Conservation (phyloP, 345 rosid genomes). For the Erodium maritimum region DNA sequence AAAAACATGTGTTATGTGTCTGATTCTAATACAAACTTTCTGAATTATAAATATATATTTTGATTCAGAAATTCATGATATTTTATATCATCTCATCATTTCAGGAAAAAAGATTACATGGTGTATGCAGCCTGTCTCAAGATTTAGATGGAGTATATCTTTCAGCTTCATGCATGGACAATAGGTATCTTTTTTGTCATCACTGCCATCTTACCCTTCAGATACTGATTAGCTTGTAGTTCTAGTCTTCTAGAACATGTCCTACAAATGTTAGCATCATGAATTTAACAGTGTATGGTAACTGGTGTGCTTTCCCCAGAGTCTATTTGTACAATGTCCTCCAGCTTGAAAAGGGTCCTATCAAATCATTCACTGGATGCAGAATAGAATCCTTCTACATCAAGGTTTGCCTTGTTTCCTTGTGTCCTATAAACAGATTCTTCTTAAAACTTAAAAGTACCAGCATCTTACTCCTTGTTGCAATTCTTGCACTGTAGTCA, state of each 20-base stretch:
- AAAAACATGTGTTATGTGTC: not conserved
- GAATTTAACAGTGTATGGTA: constrained; percentile 1
- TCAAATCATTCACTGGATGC: constrained; percentile 55
- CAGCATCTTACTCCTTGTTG: not conserved
- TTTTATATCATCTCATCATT: constrained; percentile 9
- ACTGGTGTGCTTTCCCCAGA: constrained; percentile 19
- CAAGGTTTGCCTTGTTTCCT: constrained; percentile 39
- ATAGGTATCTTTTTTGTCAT: constrained; percentile 30
- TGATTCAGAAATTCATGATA: no score
- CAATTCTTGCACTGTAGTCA: constrained; percentile 35
- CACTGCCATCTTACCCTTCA: not conserved
- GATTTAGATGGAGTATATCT: constrained; percentile 62
- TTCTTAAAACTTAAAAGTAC: not conserved
- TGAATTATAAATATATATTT: not conserved
- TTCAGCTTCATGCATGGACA: constrained; percentile 91
- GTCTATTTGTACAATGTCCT: constrained; percentile 65
- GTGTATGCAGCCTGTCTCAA: constrained; percentile 81
- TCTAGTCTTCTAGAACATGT: not conserved
- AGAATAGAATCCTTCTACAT: constrained; percentile 74
- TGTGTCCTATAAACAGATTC: not conserved
- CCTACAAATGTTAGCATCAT: not conserved
- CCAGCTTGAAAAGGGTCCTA: constrained; percentile 77
- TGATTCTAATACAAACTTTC: not conserved
- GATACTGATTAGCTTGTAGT: not conserved
- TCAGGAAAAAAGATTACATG: constrained; percentile 65